Evolutionary conservation across 208 protist genomes (phyloP), one percentile per base, ranked within the genome.

Genomic region (Phytomonas serpens): DNA sequence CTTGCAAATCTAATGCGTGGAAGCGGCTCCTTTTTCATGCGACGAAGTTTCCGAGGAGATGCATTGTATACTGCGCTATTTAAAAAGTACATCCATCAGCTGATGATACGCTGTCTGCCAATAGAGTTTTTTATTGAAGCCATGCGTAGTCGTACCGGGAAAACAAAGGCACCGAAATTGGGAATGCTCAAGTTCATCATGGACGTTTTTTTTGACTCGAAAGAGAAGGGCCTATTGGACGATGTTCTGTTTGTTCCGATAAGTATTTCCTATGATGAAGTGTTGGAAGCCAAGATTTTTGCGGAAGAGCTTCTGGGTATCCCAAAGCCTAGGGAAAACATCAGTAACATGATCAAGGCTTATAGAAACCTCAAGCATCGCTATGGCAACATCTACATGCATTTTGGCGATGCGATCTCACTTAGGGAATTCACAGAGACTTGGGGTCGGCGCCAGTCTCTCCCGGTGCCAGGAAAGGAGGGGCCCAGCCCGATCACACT

Each of bases 101-200:
- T 97, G 13, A 82, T 93, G 37, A 77, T 77, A 40, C 72, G 77
- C 31, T 68, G 77, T 11, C 81, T 80, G 37, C 73, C 80, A 47
- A 47, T 97, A 2, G 89, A 97, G 78, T 97, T 97, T 68, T 97
- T 96, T 78, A 94, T 95, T 62, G 90, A 97, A 71, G 92, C 90
- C 42, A 87, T 79, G 61, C 86, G 92, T 30, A 95, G 88, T 68
- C 85, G 93, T 57, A 92, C 85, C 0, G 91, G 91, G 40, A 97
- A 97, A 73, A 95, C 84, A 61, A 82, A 94, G 76, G 57, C 68
- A 57, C 93, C 93, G 3, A 97, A 94, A 77, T 68, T 97, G 57
- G 93, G 93, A 37, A 86, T 97, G n/a, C 84, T 97, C 51, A 95
- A 94, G 69, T 94, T 93, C 61, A 80, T 96, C 63, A 79, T 77